Conservation (phyloP, 495 filamentous ascomycete genomes). For the Neurospora africana region DNA sequence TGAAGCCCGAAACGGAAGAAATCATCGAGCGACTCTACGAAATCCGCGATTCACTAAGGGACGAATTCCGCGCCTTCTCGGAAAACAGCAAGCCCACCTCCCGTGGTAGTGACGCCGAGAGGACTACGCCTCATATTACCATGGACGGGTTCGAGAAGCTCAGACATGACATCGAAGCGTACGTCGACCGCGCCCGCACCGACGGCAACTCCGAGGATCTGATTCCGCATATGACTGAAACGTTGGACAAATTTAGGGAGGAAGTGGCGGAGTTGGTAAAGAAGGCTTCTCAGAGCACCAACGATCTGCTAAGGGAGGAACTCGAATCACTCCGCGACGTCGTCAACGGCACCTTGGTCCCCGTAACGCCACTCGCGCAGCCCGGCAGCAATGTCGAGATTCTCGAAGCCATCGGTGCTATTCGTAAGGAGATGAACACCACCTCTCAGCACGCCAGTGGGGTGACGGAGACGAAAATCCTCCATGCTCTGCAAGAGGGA, state of each 20-base stretch:
- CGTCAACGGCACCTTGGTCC: slow-evolving; percentile 58
- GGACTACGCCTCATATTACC: slow-evolving; percentile 64
- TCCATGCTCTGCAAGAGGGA: slow-evolving; percentile 76
- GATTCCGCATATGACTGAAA: slow-evolving; percentile 59
- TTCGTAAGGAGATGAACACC: slow-evolving; percentile 50
- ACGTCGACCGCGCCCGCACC: slow-evolving; percentile 52
- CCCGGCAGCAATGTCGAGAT: slow-evolving; percentile 43
- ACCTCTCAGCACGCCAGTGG: slow-evolving; percentile 28
- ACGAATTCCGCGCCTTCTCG: slow-evolving; percentile 46
- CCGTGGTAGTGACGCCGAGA: slow-evolving; percentile 61
- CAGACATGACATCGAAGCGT: slow-evolving; percentile 69
- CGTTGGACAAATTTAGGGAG: slow-evolving; percentile 59
- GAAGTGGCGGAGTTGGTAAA: slow-evolving; percentile 51
- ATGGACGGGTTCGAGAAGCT: slow-evolving; percentile 77
- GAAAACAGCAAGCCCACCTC: slow-evolving; percentile 66
- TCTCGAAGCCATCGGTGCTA: slow-evolving; percentile 53
- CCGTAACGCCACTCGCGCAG: slow-evolving; percentile 31
- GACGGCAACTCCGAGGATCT: slow-evolving; percentile 65
- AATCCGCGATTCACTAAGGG: slow-evolving; percentile 60
- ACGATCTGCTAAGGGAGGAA: slow-evolving; percentile 65
- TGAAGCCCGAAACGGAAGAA: neutral
- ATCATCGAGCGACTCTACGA: slow-evolving; percentile 52
- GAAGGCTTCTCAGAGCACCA: slow-evolving; percentile 33
- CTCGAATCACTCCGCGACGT: slow-evolving; percentile 67
- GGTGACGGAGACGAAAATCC: slow-evolving; percentile 46